phyloP scores from a whole-genome alignment of 768 basidiomycete genomes.

The Clitopilus passeckerianus region DNA sequence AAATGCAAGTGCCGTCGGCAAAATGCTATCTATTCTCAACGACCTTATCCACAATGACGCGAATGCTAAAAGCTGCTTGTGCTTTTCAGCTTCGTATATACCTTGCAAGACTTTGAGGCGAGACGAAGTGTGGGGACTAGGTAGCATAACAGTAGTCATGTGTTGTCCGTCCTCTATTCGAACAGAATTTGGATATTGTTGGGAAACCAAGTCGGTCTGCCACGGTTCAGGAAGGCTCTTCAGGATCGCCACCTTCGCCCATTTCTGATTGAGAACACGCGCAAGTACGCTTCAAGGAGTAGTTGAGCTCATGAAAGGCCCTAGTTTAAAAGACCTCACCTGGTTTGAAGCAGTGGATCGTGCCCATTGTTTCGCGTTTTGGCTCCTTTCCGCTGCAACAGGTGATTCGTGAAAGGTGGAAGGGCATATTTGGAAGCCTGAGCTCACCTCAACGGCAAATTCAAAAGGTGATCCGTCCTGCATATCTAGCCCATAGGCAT shows the following conservation, averaged over 20 bases:
- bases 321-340: not conserved
- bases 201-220: not conserved
- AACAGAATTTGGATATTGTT: not conserved
- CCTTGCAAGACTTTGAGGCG: constrained; percentile 3
- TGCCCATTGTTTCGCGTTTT: too few species aligned
- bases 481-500: constrained; percentile 2
- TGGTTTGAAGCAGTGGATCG: too few species aligned
- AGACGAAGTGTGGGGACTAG: constrained; percentile 6
- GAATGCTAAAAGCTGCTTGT: constrained; percentile 1
- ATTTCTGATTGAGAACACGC: not conserved
- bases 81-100: not conserved
- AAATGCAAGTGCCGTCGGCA: constrained; percentile 7
- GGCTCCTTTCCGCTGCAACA: too few species aligned
- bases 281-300: constrained; percentile 5
- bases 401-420: too few species aligned
- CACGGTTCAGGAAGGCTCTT: too few species aligned
- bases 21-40: not conserved
- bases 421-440: not conserved
- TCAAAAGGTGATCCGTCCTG: constrained; percentile 4
- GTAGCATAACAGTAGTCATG: constrained; percentile 9
- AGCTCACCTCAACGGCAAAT: constrained; percentile 10
- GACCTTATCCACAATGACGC: constrained; percentile 5
- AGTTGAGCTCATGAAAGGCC: not conserved
- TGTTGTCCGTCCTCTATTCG: not conserved
- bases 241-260: not conserved